Base-by-base conservation (phyloP, 2,329 filamentous ascomycete species). In the Aureobasidium subglaciale region DNA sequence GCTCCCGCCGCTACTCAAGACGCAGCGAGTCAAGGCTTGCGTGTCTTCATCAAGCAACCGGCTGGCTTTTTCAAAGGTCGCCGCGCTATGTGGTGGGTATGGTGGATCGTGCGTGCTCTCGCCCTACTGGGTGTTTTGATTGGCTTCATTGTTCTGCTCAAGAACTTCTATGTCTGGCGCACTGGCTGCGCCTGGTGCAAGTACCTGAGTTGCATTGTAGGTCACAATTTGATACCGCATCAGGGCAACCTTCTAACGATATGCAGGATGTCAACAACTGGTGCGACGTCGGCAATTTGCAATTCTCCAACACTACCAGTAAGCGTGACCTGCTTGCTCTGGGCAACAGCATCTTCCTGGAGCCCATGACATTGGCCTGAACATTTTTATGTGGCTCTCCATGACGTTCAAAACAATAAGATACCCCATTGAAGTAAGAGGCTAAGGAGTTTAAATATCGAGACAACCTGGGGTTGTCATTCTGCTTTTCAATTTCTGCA, bases 1-100 rank as follows among this genome's bases (percentile, higher is more conserved):
- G 29, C 30, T n/a, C 24, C 57, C 16, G 54, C 49, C 16, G 35
- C 56, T 41, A 37, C 56, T 15, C 53, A 45, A 25, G 34, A 45
- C 29, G 52, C 56, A 6, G 30, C 56, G 7, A 55, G 32, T 22
- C 60, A 62, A 4, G 64, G 65, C 22, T 57, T 78, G 2, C 65
- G 66, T 11, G 69, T 65, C 15, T 80, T 81, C 60, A 66, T 73
- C 22, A 77, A 75, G 59, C 66, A 75, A 54, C 78, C 79, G 0
- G 61, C 81, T 0, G 84, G 83, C 5, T 96, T 96, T 72, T 97
- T 97, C 75, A 92, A 91, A 69, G 90, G 89, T 18, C 82, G 93
- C 16, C 96, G 95, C 69, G 87, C 88, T 20, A 78, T 96, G 7
- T 99, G 93, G 93, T 99, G 93, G 93, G 87, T 76, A 5, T 99